phyloP scores from a whole-genome alignment of 176 grass and related monocot genomes.

The Alopecurus myosuroides region DNA sequence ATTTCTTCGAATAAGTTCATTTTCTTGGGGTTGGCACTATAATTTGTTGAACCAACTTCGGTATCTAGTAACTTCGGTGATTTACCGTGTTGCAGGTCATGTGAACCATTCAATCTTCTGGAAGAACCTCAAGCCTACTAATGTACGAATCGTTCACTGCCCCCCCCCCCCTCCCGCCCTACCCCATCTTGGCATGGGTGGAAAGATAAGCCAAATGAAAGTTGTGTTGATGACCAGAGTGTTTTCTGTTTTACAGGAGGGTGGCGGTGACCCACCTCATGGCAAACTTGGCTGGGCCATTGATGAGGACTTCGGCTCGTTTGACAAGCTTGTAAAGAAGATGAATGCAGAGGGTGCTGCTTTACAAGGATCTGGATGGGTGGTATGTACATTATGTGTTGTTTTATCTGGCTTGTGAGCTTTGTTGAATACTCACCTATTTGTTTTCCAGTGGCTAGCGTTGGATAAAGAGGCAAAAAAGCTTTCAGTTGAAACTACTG shows the following conservation, averaged over 20 bases:
- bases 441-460: conserved; percentile 72
- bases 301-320: conserved; percentile 86
- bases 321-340: conserved; percentile 83
- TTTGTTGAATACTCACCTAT: conserved; percentile 10
- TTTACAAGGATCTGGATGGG: conserved; percentile 99
- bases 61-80: not conserved
- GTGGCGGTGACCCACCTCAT: conserved; percentile 85
- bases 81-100: conserved; percentile 61
- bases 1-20: not conserved
- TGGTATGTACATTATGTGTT: conserved; percentile 51
- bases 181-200: not conserved
- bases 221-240: not conserved
- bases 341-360: conserved; percentile 92
- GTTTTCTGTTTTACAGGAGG: conserved; percentile 57
- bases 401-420: not conserved
- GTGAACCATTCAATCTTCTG: conserved; percentile 99
- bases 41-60: not conserved
- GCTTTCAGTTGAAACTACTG: conserved; percentile 91
- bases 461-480: conserved; percentile 90
- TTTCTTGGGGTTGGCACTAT: not conserved
- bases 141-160: conserved; percentile 30
- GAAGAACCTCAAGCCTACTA: conserved; percentile 92
- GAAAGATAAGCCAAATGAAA: not conserved
- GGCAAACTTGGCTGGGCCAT: conserved; percentile 86
- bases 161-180: not conserved